Percentiles rank a stretch among this genome's conserved stretches.
These are phyloP conservation scores for Mucor circinelloides DNA, from an alignment of 371 early-diverging fungal species.

Conservation along the genomic window DNA sequence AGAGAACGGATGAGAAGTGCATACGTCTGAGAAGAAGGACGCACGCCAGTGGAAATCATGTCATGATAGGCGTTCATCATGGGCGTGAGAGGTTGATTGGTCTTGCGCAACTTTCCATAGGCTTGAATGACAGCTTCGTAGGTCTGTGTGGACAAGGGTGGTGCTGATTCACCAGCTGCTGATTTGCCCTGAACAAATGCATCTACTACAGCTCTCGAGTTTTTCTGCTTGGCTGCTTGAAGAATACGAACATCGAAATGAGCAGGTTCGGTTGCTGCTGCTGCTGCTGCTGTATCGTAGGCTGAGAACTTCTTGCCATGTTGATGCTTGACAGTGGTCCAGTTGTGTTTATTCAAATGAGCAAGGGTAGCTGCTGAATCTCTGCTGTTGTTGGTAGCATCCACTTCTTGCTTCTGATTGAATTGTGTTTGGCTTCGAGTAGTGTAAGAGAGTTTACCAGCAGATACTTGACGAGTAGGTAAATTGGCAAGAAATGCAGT, in stretches of 20 bases:
- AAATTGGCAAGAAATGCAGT: constrained; percentile 42
- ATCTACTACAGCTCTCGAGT: constrained; percentile 29
- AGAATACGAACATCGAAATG: constrained; percentile 35
- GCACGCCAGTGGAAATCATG: constrained; percentile 44
- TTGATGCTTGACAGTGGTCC: constrained; percentile 11
- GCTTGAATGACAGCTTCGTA: constrained; percentile 56
- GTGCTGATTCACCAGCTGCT: constrained; percentile 16
- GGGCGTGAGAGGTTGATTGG: constrained; percentile 34
- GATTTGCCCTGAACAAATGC: constrained; percentile 35
- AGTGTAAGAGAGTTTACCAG: constrained; percentile 48
- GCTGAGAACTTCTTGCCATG: not conserved
- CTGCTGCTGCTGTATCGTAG: not conserved
- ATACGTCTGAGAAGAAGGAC: constrained; percentile 48
- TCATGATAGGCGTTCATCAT: constrained; percentile 48
- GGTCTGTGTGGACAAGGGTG: constrained; percentile 35
- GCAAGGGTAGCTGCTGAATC: constrained; percentile 6
- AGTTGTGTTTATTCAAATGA: constrained; percentile 4
- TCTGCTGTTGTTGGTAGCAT: constrained; percentile 23
- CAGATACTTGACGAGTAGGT: constrained; percentile 45
- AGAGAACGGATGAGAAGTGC: constrained; percentile 43
- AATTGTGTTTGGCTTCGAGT: constrained; percentile 36
- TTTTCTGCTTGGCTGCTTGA: constrained; percentile 28
- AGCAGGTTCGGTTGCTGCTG: constrained; percentile 10
- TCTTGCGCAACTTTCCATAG: constrained; percentile 34
- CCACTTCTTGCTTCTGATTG: constrained; percentile 28